Base-by-base conservation (phyloP, 257 asterid species). In the Ligustrum vulgare region DNA sequence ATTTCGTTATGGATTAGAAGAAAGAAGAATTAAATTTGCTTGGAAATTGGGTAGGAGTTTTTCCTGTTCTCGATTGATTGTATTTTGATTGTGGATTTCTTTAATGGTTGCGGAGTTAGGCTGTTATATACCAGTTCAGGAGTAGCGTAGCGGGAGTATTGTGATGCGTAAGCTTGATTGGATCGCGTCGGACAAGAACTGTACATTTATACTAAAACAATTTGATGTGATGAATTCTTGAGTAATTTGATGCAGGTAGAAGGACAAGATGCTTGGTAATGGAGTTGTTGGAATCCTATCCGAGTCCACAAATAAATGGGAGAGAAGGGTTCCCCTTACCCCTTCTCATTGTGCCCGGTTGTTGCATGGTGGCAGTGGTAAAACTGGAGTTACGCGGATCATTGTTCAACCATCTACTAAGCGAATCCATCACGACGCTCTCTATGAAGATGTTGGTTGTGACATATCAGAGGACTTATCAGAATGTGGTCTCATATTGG, bases 281-380 rank as follows among this genome's bases (percentile, higher is more conserved):
- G 98, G 99, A 76, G 91, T 94, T 49, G 82, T 94, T 22, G 99
- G 99, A 32, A 87, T 94, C 72, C 94, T 94, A 76, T 86, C 98
- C 0, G 99, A 94, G 89, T 86, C 97, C 72, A 94, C 99, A 3
- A 94, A 92, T 78, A 94, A 92, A 85, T 94, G 99, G 99, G 99
- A 94, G 84, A 88, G 98, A 79, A 86, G 99, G 85, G 98, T 77
- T 65, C 99, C 99, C 8, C 80, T 94, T 37, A 88, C 97, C 41
- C 99, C 98, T 45, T 82, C 97, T 20, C 99, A 92, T 82, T 94
- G 99, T 80, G 99, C 99, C 43, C 81, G 93, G 10, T 72, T 94
- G 72, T 84, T 94, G 72, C 94, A 86, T 72, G 88, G 96, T 9
- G 98, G 96, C 67, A 83, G 82, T 28, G 91, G 87, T 15, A 91